These are phyloP conservation scores for Lecanicillium sp. DNA, from an alignment of 2,329 filamentous ascomycete genomes.

Conservation along the genomic window DNA sequence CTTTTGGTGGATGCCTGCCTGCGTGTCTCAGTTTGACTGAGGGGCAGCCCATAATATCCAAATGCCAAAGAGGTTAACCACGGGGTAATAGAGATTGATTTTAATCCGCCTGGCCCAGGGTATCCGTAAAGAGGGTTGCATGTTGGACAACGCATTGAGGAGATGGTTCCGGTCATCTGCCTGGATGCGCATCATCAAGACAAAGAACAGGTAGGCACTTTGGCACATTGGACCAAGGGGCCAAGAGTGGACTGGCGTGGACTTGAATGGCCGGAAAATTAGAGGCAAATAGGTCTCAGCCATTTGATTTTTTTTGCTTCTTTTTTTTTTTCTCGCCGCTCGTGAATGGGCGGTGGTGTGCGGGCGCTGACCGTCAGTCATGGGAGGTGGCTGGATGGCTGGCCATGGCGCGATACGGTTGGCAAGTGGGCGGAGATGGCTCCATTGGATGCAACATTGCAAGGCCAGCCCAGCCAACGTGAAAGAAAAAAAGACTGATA, in stretches of 20 bases:
- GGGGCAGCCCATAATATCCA: not conserved
- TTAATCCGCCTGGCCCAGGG: not conserved
- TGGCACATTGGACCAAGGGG: not conserved
- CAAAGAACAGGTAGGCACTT: too few relatives aligned
- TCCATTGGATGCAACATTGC: slow-evolving; percentile 1
- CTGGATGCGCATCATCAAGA: too few relatives aligned
- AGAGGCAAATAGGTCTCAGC: slow-evolving; percentile 5
- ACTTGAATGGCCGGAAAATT: not conserved
- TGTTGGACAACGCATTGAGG: not conserved
- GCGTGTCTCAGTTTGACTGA: not conserved
- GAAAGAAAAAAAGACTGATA: not conserved
- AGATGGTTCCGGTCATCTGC: too few relatives aligned
- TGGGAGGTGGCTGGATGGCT: slow-evolving; percentile 6
- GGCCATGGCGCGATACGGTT: slow-evolving; percentile 1
- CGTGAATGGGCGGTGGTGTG: not conserved
- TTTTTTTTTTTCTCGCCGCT: not conserved
- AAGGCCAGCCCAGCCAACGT: not conserved
- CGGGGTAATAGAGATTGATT: slow-evolving; percentile 1
- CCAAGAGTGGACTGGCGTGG: not conserved
- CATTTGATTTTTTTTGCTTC: slow-evolving; percentile 11
- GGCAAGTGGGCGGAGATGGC: slow-evolving; percentile 4
- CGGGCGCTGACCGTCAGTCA: slow-evolving; percentile 4
- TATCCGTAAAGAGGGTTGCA: not conserved
- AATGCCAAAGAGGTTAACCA: not conserved
- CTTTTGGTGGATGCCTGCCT: not conserved